Evolutionary conservation across 352 stramenopile species (phyloP).

Genomic region (Blastocystis sp.): DNA sequence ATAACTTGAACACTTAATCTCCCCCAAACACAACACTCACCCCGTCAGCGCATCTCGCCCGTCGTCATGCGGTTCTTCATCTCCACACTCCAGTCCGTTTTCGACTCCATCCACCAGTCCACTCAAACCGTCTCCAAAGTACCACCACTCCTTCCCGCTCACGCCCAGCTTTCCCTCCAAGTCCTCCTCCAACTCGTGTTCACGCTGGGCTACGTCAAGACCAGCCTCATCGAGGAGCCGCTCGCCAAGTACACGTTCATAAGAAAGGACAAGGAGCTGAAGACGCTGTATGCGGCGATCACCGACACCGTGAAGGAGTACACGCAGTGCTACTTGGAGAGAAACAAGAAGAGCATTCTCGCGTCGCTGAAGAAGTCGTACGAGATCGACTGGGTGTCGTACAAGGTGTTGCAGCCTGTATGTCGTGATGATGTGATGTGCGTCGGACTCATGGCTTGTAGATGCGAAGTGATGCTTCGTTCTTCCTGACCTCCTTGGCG

Average conservation of each 20-base stretch:
- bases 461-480: slow-evolving; percentile 21
- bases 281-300: not conserved
- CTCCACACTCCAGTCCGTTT: not conserved
- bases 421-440: not conserved
- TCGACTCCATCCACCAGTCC: not conserved
- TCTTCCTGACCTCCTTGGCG: slow-evolving; percentile 40
- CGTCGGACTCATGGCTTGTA: not conserved
- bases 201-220: slow-evolving; percentile 3
- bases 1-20: too few species aligned
- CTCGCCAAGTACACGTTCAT: slow-evolving; percentile 24
- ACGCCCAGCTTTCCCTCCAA: not conserved
- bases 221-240: slow-evolving; percentile 30
- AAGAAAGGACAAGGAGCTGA: slow-evolving; percentile 30
- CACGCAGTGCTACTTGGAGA: slow-evolving; percentile 25
- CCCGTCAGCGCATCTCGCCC: not conserved
- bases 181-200: slow-evolving; percentile 18
- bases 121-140: not conserved
- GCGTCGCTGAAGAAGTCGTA: not conserved
- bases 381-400: slow-evolving; percentile 5
- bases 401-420: slow-evolving; percentile 24
- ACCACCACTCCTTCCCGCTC: not conserved
- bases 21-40: too few species aligned
- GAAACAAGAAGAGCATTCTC: not conserved
- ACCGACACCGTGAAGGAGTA: not conserved
- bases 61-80: slow-evolving; percentile 36